These are phyloP conservation scores for Cicer cuneatum DNA, from an alignment of 306 rosid species.

Conservation along the genomic window DNA sequence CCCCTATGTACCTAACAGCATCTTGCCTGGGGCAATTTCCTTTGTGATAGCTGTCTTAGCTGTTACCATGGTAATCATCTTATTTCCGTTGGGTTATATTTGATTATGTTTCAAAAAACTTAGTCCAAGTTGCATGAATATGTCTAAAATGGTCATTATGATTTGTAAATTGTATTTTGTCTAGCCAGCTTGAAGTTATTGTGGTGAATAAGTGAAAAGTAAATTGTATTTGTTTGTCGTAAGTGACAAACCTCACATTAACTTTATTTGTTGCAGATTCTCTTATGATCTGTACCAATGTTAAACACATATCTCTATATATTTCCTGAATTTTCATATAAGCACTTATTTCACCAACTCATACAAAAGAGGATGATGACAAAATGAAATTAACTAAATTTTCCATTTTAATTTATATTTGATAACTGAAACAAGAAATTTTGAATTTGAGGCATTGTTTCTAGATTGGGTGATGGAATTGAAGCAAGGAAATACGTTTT, in stretches of 20 bases:
- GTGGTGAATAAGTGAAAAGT: background rate
- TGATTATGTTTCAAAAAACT: conserved; percentile 27
- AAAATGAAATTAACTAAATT: conserved; percentile 15
- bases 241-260: conserved; percentile 19
- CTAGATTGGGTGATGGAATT: conserved; percentile 24
- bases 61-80: conserved; percentile 53
- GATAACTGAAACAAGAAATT: conserved; percentile 30
- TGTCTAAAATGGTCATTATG: conserved; percentile 24
- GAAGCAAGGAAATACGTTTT: conserved; percentile 38
- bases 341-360: conserved; percentile 34
- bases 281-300: background rate
- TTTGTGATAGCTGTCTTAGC: conserved; percentile 62
- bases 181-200: conserved; percentile 21
- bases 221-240: conserved; percentile 5
- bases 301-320: conserved; percentile 15
- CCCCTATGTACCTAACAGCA: conserved; percentile 79
- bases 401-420: conserved; percentile 28
- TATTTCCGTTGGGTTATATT: conserved; percentile 32
- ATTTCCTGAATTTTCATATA: conserved; percentile 31
- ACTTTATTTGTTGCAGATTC: background rate
- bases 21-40: conserved; percentile 76
- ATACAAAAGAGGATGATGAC: background rate
- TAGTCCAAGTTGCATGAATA: conserved; percentile 30
- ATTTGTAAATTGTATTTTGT: conserved; percentile 28
- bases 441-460: conserved; percentile 15